Evolutionary conservation across 371 early-diverging fungal species (phyloP), one percentile per base, ranked within the genome.

Genomic region (Mortierella sp.): DNA sequence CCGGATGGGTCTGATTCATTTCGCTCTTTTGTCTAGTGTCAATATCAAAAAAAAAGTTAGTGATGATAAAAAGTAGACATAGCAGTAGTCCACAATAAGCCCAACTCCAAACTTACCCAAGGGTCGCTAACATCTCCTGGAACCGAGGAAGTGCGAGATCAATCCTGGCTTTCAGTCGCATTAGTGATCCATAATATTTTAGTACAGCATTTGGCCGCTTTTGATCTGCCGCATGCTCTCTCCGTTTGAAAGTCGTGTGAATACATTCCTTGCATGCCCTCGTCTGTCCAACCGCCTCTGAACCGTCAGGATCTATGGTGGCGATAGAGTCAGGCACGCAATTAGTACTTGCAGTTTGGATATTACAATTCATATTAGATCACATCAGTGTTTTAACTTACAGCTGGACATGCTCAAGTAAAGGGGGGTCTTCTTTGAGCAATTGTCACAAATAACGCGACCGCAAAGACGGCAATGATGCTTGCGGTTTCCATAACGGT

Each of bases 381-480:
- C 7, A 0, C 9, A 58, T 0, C 42, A 42, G 28, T 21, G 28
- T 28, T 10, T 19, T 2, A 11, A 76, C 83, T 70, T 90, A 93
- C 93, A 91, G 70, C 90, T 89, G 3, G 90, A 84, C 91, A 93
- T 92, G 83, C 89, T 88, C 73, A 90, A 55, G 74, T 89, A 92
- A 19, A 95, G 77, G 3, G 92, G 90, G 47, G 90, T 89, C 89
- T 90, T 91, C 48, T 89, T 89, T 6, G 95, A 94, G 80, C 96
- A 96, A 47, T 91, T 90, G 16, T 92, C 94, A 83, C 96, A 96
- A 9, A 96, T 90, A 8, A 95, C 91, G 21, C 93, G 90, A 8
- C 96, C 96, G 76, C 96, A 96, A 14, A 96, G 78, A 10, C 96
- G 92, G 81, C 96, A 96, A 80, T 96, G 96, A 72, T 96, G 96